Percentiles rank a stretch among this genome's conserved stretches.
Conservation (phyloP, 2,329 filamentous ascomycete genomes). For the Bipolaris zeicola region DNA sequence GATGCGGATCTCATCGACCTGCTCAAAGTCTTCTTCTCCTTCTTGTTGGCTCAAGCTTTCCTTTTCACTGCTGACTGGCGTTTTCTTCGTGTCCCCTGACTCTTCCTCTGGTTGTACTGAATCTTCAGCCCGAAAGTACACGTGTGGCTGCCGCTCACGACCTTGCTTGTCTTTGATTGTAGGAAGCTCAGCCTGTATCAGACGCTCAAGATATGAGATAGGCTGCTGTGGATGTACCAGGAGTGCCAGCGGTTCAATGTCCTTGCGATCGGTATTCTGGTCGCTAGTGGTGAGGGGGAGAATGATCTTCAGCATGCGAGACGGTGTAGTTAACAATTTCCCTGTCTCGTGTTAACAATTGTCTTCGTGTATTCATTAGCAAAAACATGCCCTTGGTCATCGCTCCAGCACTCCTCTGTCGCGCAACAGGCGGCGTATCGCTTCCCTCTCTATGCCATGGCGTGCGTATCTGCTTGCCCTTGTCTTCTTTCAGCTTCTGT, state of each 20-base stretch:
- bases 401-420: slow-evolving; percentile 57
- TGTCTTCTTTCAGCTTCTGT: slow-evolving; percentile 52
- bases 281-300: slow-evolving; percentile 72
- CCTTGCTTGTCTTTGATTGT: slow-evolving; percentile 66
- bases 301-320: slow-evolving; percentile 78
- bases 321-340: slow-evolving; percentile 80
- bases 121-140: slow-evolving; percentile 82
- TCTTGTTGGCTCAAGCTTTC: slow-evolving; percentile 32
- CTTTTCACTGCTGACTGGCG: slow-evolving; percentile 35
- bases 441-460: slow-evolving; percentile 71
- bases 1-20: slow-evolving; percentile 57
- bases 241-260: slow-evolving; percentile 82
- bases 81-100: slow-evolving; percentile 30
- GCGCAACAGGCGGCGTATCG: slow-evolving; percentile 61
- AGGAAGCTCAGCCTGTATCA: slow-evolving; percentile 87
- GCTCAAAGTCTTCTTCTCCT: slow-evolving; percentile 51
- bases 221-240: slow-evolving; percentile 90
- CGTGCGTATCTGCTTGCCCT: slow-evolving; percentile 63
- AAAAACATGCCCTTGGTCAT: slow-evolving; percentile 66
- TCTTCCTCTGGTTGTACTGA: slow-evolving; percentile 64
- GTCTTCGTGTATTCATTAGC: neutral
- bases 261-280: slow-evolving; percentile 64
- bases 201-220: slow-evolving; percentile 83
- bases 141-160: slow-evolving; percentile 71
- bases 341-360: slow-evolving; percentile 53